Base-by-base conservation (phyloP, 1,284 basidiomycete genomes). In the Irpex sp. region DNA sequence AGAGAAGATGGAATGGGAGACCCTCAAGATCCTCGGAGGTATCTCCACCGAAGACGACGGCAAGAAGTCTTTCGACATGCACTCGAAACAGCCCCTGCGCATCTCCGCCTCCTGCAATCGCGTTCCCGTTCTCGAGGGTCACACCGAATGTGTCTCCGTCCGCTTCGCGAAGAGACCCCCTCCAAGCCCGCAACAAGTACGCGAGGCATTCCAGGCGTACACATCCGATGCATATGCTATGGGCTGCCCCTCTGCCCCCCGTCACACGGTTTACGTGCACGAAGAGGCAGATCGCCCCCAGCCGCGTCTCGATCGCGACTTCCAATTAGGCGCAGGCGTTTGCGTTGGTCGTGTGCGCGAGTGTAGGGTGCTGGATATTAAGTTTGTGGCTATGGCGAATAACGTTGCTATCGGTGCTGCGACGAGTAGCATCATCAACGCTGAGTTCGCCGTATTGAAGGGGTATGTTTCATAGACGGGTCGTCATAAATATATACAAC, bases 1-100 rank as follows among this genome's bases (percentile, higher is more conserved):
- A 75, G 97, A 99, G 77, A 99, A 99, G 79, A 96, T 99, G 68
- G 97, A 99, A 76, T 98, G 95, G 96, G 97, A 99, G 79, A 91
- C 93, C 13, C 85, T 91, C 73, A 99, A 99, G 81, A 99, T 99
- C 72, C 88, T 99, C 31, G 97, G 97, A 38, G 93, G 89, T 1
- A 71, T 97, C 64, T 73, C 79, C 1, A 77, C 83, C 21, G 80
- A 80, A 59, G 86, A 87, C 63, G 78, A 80, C 38, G 83, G 81
- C 7, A 67, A 78, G 4, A 84, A 83, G 64, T 72, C 83, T 17
- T 98, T 98, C 75, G 95, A 98, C 75, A 89, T 94, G 84, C 95
- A 96, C 78, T 79, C 86, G 1, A 71, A 74, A n/a, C 82, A 88
- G 62, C 93, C 94, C 34, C 81, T 98, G 48, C 89, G 88, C 61